A percentile compares a stretch with the other conserved stretches of the same genome.
phyloP scores from a whole-genome alignment of 2,329 filamentous ascomycete species.

The Arthroderma uncinatum region DNA sequence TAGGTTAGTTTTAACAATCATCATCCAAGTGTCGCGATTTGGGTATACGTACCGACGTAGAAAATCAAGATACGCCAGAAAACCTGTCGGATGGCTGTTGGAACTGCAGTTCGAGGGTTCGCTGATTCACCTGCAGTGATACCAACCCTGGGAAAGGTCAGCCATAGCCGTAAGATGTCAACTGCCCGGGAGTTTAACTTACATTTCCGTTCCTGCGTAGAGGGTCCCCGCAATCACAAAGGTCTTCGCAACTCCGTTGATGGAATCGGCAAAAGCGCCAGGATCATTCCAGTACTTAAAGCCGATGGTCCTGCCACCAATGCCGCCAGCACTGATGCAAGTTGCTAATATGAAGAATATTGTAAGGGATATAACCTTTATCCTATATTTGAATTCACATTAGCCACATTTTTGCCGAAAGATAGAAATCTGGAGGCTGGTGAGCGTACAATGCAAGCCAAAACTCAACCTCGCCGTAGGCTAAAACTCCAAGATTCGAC shows the following conservation, averaged over 20 bases:
- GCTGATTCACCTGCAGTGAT: slow-evolving; percentile 28
- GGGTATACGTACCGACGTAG: slow-evolving; percentile 41
- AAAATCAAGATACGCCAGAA: slow-evolving; percentile 42
- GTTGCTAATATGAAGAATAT: slow-evolving; percentile 27
- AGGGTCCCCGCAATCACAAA: slow-evolving; percentile 24
- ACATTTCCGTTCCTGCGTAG: slow-evolving; percentile 9
- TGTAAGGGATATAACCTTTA: slow-evolving; percentile 25
- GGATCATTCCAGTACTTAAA: slow-evolving; percentile 31
- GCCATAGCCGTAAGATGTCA: neutral
- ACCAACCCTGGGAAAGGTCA: slow-evolving; percentile 21
- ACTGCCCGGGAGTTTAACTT: neutral
- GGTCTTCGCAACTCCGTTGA: slow-evolving; percentile 28
- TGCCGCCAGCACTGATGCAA: slow-evolving; percentile 25
- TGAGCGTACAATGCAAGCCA: slow-evolving; percentile 28
- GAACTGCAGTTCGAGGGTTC: slow-evolving; percentile 38
- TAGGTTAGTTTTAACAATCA: neutral
- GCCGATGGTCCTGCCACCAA: slow-evolving; percentile 23
- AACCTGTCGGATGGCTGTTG: slow-evolving; percentile 33
- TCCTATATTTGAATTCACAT: slow-evolving; percentile 15
- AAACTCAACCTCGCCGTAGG: slow-evolving; percentile 46
- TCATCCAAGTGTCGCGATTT: neutral
- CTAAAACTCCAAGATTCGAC: slow-evolving; percentile 32
- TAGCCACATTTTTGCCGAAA: neutral
- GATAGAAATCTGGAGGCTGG: neutral
- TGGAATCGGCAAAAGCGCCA: slow-evolving; percentile 26